Conservation (phyloP, 768 basidiomycete genomes). For the Panellus pusillus region DNA sequence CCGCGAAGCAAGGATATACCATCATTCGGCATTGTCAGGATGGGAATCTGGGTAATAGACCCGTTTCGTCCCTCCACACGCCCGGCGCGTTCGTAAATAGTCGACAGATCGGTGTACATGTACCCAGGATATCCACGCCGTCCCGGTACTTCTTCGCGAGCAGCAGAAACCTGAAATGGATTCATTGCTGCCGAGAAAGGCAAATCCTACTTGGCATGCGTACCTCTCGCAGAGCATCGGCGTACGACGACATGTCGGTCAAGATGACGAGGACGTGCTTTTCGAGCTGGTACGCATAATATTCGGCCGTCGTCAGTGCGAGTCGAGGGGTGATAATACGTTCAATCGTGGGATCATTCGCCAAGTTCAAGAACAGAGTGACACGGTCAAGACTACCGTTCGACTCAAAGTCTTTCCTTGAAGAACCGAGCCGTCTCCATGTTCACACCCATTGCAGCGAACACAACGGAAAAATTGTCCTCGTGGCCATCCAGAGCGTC, state of each 20-base stretch:
- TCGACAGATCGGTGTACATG: conserved; percentile 99
- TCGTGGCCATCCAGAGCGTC: conserved; percentile 98
- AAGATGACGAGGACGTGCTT: conserved; percentile 99
- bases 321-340: conserved; percentile 99
- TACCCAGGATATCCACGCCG: conserved; percentile 98
- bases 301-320: conserved; percentile 97
- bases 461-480: conserved; percentile 99
- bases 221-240: conserved; percentile 93
- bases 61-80: conserved; percentile 97
- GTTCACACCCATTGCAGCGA: conserved; percentile 99
- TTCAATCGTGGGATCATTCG: conserved; percentile 99
- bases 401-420: conserved; percentile 99
- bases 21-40: conserved; percentile 99
- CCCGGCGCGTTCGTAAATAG: conserved; percentile 98
- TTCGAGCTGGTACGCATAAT: conserved; percentile 99
- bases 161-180: conserved; percentile 80
- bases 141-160: conserved; percentile 98
- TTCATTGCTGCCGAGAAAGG: conserved; percentile 14
- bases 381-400: conserved; percentile 97
- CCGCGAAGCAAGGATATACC: conserved; percentile 53
- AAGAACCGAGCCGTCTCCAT: conserved; percentile 99
- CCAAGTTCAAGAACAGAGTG: conserved; percentile 97
- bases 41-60: conserved; percentile 99
- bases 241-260: conserved; percentile 99
- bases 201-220: conserved; percentile 27